Base-by-base conservation (phyloP, 164 flowering plant genomes). In the Aristolochia contorta region DNA sequence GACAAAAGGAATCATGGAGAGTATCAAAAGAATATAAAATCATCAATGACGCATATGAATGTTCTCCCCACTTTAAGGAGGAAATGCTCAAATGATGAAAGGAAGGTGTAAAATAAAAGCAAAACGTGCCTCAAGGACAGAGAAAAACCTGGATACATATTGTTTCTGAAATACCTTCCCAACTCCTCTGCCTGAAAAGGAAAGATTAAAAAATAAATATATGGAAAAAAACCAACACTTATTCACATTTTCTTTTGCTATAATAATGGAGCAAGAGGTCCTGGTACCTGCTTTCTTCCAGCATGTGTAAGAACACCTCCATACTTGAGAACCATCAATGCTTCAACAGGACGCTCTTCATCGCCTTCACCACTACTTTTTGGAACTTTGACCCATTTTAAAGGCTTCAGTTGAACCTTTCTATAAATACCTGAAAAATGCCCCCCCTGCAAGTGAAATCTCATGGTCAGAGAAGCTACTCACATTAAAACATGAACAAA, bases 301-400 rank as follows among this genome's bases (percentile, higher is more conserved):
- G 99, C 99, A 80, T 94, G 99, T 30, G 99, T 94, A 66, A 94
- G 92, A 72, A 94, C 99, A 69, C 97, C 99, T 20, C 99, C 99
- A 77, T 94, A 94, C 71, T 94, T 94, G 50, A 94, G 96, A 72
- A 94, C 93, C 99, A 94, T 94, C 55, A 94, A 69, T 51, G 99
- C 99, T 79, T 94, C 97, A 58, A 86, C 81, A 60, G 99, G 97
- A 8, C 82, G 80, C 67, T 94, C 99, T 74, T 91, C 99, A 70
- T 91, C 96, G 24, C 84, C 87, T 67, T 94, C 99, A 60, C 89
- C 91, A 80, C 76, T 77, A 55, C 49, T 50, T 80, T 82, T 94
- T 62, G 81, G 47, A 65, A 91, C 80, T 66, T 81, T 94, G 55
- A 81, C 82, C 99, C 99, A 94, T 76, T 89, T 91, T 16, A 87